Evolutionary conservation across 2,329 filamentous ascomycete species (phyloP).

Genomic region (Monilinia polystroma): DNA sequence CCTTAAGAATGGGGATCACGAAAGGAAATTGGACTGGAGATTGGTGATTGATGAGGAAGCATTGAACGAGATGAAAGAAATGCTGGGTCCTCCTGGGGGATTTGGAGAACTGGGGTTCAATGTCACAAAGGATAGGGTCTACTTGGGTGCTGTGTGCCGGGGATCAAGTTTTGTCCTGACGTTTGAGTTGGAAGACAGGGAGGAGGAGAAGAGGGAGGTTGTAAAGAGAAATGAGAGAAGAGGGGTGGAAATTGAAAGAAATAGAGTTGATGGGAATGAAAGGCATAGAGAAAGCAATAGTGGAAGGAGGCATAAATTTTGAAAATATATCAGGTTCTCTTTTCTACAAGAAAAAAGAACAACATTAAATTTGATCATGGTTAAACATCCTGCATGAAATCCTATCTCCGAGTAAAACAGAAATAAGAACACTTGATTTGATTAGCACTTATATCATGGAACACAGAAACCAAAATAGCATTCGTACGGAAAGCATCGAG

Average conservation of each 20-base stretch:
- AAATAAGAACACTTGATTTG: no score
- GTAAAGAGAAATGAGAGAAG: no score
- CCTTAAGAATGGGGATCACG: neutral
- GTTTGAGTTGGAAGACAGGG: constrained; percentile 9
- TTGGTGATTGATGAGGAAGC: constrained; percentile 25
- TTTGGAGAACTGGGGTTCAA: constrained; percentile 30
- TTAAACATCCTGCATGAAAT: neutral
- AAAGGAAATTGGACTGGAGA: constrained; percentile 26
- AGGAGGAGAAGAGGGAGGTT: neutral
- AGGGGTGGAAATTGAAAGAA: neutral
- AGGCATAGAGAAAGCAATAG: neutral
- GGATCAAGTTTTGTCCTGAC: constrained; percentile 25
- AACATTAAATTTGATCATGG: neutral
- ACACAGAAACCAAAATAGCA: no score
- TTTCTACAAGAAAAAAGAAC: neutral
- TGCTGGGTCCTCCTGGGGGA: constrained; percentile 27
- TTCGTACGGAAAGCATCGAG: neutral
- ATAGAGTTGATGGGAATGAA: neutral
- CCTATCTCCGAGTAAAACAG: no score
- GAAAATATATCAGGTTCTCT: neutral
- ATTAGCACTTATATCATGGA: no score
- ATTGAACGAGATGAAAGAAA: constrained; percentile 30
- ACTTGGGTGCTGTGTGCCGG: constrained; percentile 26
- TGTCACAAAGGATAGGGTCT: constrained; percentile 24
- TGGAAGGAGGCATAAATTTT: neutral